Conservation (phyloP, 441 rosid genomes). For the Erodium chrysanthum region DNA sequence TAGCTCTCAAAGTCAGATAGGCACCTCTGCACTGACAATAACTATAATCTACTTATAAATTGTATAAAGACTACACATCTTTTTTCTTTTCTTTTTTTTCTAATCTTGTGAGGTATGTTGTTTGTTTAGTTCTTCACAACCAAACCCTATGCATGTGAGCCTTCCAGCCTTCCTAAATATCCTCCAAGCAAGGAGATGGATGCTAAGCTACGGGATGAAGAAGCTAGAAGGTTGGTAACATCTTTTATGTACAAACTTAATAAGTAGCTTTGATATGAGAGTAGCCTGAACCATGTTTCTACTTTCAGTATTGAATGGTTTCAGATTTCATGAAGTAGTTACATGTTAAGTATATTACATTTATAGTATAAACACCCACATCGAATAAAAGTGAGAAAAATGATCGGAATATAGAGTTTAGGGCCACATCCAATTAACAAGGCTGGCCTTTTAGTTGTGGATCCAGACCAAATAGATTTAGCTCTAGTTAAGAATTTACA, state of each 20-base stretch:
- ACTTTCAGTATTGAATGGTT: not conserved
- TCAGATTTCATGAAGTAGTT: not conserved
- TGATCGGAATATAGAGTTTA: no score
- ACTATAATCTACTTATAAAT: not conserved
- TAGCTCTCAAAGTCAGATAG: not conserved
- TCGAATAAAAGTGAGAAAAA: no score
- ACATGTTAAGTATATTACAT: not conserved
- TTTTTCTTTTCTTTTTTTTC: not conserved
- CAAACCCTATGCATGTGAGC: slow-evolving; percentile 50
- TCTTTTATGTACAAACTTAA: not conserved
- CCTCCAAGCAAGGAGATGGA: slow-evolving; percentile 56
- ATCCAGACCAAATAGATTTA: no score
- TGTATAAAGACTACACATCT: not conserved
- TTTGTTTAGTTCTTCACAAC: slow-evolving; percentile 41
- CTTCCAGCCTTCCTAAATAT: slow-evolving; percentile 53
- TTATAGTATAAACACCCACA: no score
- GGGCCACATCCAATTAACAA: no score
- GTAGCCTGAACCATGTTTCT: not conserved
- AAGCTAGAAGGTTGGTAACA: slow-evolving; percentile 29
- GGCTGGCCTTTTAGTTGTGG: no score
- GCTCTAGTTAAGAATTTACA: no score
- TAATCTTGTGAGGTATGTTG: not conserved
- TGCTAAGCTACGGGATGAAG: slow-evolving; percentile 40
- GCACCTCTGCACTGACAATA: not conserved
- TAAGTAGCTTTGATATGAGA: not conserved